phyloP scores from a whole-genome alignment of 2,329 filamentous ascomycete genomes.

The Ophiostoma angusticollis region DNA sequence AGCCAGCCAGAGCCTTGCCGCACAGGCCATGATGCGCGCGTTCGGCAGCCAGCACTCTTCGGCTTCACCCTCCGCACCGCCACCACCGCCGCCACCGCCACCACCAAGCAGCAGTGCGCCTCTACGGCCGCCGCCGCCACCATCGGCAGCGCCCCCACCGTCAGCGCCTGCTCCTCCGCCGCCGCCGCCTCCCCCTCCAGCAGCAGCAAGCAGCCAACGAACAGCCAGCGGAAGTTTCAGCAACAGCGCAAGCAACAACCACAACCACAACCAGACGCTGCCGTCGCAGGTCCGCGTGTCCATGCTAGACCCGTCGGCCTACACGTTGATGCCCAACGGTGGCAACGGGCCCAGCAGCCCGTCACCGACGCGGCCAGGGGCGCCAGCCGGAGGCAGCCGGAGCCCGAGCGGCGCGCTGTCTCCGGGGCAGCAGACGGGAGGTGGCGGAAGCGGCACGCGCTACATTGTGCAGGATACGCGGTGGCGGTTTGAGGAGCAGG shows the following conservation, averaged over 20 bases:
- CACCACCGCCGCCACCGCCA: constrained; percentile 25
- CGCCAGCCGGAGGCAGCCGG: constrained; percentile 15
- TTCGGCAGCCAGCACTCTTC: constrained; percentile 10
- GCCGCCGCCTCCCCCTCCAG: constrained; percentile 19
- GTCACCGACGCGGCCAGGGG: constrained; percentile 28
- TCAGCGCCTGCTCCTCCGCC: constrained; percentile 15
- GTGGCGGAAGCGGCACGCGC: constrained; percentile 24
- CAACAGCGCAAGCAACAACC: constrained; percentile 22
- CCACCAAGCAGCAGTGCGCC: constrained; percentile 25
- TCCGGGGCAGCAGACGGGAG: constrained; percentile 15
- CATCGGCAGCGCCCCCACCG: constrained; percentile 19
- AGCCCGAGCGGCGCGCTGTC: too few relatives aligned
- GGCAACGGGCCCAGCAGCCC: constrained; percentile 29
- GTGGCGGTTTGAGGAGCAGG: constrained; percentile 80
- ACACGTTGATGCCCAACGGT: constrained; percentile 58
- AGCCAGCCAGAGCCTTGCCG: constrained; percentile 24
- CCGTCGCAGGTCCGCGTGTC: constrained; percentile 39
- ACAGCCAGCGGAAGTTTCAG: too few relatives aligned
- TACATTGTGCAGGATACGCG: constrained; percentile 61
- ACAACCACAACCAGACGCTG: constrained; percentile 25
- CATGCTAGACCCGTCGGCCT: constrained; percentile 62
- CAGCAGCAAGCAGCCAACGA: constrained; percentile 26
- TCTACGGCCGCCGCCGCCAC: constrained; percentile 26
- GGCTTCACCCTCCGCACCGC: constrained; percentile 15
- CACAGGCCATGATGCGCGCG: constrained; percentile 28